Evolutionary conservation across 75 land plant species (phyloP).

Genomic region (Ceratopteris richardii): DNA sequence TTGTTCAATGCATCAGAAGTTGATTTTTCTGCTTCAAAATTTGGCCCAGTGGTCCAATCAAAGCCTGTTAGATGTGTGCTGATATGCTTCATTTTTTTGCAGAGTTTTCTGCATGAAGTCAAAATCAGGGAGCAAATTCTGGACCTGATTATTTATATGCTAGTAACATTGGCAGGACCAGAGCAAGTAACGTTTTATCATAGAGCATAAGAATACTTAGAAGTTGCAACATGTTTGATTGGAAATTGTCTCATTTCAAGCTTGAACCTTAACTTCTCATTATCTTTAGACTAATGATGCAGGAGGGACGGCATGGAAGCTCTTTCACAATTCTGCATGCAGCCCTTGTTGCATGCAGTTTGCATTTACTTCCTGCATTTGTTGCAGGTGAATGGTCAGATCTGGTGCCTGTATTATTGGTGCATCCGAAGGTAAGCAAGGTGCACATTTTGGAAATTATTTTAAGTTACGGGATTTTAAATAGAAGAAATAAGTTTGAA

Average conservation of each 20-base stretch:
- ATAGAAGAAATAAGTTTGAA: too few species aligned
- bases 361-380: conserved; percentile 59
- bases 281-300: too few species aligned
- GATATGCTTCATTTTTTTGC: too few species aligned
- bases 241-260: too few species aligned
- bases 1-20: too few species aligned
- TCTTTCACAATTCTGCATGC: conserved; percentile 46
- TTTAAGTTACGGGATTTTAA: too few species aligned
- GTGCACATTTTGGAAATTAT: neutral
- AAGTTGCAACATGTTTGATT: neutral
- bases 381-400: conserved; percentile 75
- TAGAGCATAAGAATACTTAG: neutral
- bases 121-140: conserved; percentile 79
- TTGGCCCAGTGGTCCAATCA: too few species aligned
- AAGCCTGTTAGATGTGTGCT: too few species aligned
- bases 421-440: conserved; percentile 69
- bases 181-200: conserved; percentile 44
- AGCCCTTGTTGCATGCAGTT: conserved; percentile 62
- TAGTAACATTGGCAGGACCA: conserved; percentile 47
- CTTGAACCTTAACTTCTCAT: conserved; percentile 4
- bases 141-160: conserved; percentile 68
- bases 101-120: conserved; percentile 87
- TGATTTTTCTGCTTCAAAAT: too few species aligned
- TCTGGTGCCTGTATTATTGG: conserved; percentile 62
- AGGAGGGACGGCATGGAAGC: conserved; percentile 53